Evolutionary conservation across 2,329 filamentous ascomycete species (phyloP).

Genomic region (Cadophora luteo-olivacea): DNA sequence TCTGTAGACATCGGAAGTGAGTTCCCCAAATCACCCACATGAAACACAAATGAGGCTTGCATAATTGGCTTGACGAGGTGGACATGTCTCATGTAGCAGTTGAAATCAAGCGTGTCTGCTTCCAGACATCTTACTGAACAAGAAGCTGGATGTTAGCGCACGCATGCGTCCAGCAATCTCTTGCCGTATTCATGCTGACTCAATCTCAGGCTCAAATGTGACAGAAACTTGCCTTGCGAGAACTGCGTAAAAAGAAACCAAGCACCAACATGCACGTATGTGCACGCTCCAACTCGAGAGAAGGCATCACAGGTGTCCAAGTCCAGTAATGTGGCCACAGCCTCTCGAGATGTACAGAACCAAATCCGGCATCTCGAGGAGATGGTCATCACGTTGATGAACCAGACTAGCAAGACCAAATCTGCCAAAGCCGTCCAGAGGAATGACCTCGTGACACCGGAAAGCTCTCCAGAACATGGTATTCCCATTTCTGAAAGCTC

Average conservation of each 20-base stretch:
- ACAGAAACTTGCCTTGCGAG: constrained; percentile 72
- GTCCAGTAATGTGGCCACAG: neutral
- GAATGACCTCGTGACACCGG: constrained; percentile 16
- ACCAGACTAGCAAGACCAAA: constrained; percentile 22
- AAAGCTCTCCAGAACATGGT: constrained; percentile 20
- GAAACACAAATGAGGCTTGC: neutral
- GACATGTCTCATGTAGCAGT: no score
- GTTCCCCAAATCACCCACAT: neutral
- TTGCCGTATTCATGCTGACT: no score
- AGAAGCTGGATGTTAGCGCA: neutral
- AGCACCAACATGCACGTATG: constrained; percentile 56
- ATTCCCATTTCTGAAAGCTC: neutral
- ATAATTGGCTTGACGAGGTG: neutral
- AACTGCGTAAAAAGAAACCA: constrained; percentile 73
- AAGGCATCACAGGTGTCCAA: constrained; percentile 30
- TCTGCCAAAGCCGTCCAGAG: neutral
- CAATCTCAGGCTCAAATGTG: constrained; percentile 73
- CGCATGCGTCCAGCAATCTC: neutral
- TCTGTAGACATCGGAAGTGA: constrained; percentile 41
- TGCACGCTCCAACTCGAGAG: constrained; percentile 50
- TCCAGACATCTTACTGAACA: no score
- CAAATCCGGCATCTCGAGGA: constrained; percentile 61
- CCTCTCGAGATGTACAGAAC: constrained; percentile 56
- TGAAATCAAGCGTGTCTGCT: no score
- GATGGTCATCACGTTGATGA: constrained; percentile 61